Evolutionary conservation across 768 basidiomycete species (phyloP).

Genomic region (Tylopilus sp.): DNA sequence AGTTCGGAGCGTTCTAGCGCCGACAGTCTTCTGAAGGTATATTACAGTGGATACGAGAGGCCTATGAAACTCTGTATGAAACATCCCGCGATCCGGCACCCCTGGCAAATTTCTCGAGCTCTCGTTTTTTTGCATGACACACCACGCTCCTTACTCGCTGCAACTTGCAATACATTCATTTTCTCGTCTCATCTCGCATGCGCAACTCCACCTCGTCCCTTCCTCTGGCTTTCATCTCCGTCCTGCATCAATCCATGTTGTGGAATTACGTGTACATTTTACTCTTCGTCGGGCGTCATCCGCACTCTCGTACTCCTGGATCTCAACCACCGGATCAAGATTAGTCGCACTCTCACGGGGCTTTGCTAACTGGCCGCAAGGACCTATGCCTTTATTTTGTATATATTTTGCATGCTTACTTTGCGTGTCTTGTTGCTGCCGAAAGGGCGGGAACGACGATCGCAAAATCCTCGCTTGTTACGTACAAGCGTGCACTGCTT

Average conservation of each 20-base stretch:
- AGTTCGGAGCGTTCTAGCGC: neutral
- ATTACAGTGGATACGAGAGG: neutral
- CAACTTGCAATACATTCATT: slow-evolving; percentile 8
- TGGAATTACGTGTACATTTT: slow-evolving; percentile 33
- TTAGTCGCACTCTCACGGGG: neutral
- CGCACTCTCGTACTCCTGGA: slow-evolving; percentile 2
- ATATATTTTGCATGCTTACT: slow-evolving; percentile 9
- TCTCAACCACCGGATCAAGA: slow-evolving; percentile 3
- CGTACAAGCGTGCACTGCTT: neutral
- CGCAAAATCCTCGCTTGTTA: neutral
- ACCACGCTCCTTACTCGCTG: slow-evolving; percentile 17
- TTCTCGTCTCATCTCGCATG: slow-evolving; percentile 1
- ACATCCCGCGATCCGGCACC: slow-evolving; percentile 2
- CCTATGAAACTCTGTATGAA: slow-evolving; percentile 6
- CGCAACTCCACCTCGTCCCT: slow-evolving; percentile 3
- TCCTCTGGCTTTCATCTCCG: slow-evolving; percentile 15
- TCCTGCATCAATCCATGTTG: slow-evolving; percentile 25
- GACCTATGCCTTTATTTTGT: slow-evolving; percentile 18
- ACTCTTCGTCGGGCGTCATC: slow-evolving; percentile 14
- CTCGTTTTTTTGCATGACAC: neutral
- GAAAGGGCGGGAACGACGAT: too few relatives aligned
- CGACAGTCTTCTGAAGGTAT: neutral
- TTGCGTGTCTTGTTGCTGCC: too few relatives aligned
- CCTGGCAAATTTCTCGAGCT: neutral
- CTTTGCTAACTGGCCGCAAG: neutral